Percentiles rank a stretch among this genome's conserved stretches.
These are phyloP conservation scores for Calamus simplicifolius DNA, from an alignment of 176 grass and related monocot genomes.

Conservation along the genomic window DNA sequence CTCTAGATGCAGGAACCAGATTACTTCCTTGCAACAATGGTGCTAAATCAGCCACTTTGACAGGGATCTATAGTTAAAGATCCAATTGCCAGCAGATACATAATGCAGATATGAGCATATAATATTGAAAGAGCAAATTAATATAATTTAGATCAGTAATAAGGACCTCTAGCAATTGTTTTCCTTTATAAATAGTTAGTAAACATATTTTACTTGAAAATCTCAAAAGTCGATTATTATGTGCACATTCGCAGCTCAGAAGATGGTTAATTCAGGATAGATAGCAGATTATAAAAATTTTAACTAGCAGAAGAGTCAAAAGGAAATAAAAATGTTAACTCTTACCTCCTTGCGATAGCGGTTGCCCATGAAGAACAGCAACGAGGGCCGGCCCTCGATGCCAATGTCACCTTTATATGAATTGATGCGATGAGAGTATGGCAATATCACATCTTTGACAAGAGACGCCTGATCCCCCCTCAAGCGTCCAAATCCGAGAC, in stretches of 20 bases:
- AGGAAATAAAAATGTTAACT: not conserved
- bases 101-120: not conserved
- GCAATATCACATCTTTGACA: constrained; percentile 87
- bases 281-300: not conserved
- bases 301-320: not conserved
- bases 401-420: constrained; percentile 50
- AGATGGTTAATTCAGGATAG: too few relatives aligned
- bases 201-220: too few relatives aligned
- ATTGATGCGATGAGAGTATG: constrained; percentile 87
- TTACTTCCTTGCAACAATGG: too few relatives aligned
- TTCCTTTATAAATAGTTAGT: too few relatives aligned
- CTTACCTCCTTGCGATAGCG: constrained; percentile 89
- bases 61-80: not conserved
- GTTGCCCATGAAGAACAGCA: constrained; percentile 98
- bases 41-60: not conserved
- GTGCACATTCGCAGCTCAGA: too few relatives aligned
- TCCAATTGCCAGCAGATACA: constrained; percentile 15
- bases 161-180: not conserved
- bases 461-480: constrained; percentile 66
- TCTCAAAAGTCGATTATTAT: too few relatives aligned
- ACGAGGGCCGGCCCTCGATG: constrained; percentile 36
- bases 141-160: not conserved
- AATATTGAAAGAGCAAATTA: not conserved
- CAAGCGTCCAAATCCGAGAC: constrained; percentile 79
- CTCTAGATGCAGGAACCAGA: too few relatives aligned